These are phyloP conservation scores for Monascus purpureus DNA, from an alignment of 495 filamentous ascomycete species.

Conservation along the genomic window DNA sequence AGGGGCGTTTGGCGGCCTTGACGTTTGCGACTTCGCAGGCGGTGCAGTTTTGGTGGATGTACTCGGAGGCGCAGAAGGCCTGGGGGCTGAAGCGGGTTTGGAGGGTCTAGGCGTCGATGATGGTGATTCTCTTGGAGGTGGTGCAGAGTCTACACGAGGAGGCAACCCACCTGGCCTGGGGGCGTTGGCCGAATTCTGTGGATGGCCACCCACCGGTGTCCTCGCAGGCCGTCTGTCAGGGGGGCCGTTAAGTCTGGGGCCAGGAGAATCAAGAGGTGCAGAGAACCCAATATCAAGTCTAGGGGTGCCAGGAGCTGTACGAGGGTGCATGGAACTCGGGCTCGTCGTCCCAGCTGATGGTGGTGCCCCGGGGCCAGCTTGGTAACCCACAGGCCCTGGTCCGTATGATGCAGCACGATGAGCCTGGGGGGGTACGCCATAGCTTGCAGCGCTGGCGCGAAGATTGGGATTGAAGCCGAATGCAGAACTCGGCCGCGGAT, in stretches of 20 bases:
- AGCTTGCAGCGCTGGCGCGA: constrained; percentile 28
- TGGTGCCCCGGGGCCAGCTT: constrained; percentile 21
- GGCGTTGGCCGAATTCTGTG: constrained; percentile 8
- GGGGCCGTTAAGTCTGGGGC: constrained; percentile 17
- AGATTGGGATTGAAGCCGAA: constrained; percentile 48
- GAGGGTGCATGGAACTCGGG: constrained; percentile 12
- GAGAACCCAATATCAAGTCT: constrained; percentile 40
- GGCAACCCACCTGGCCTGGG: constrained; percentile 18
- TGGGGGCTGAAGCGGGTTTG: constrained; percentile 14
- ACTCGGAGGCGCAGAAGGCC: constrained; percentile 6
- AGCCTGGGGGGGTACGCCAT: constrained; percentile 10
- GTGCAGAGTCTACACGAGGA: constrained; percentile 21
- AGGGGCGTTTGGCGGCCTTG: constrained; percentile 8
- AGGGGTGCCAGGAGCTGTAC: constrained; percentile 21
- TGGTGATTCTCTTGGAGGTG: constrained; percentile 15
- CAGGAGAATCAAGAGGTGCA: constrained; percentile 32
- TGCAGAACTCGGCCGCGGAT: constrained; percentile 46
- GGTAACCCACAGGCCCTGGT: constrained; percentile 24
- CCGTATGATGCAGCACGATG: constrained; percentile 21
- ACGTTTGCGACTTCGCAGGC: constrained; percentile 9
- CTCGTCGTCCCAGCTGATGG: constrained; percentile 16
- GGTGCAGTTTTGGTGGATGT: constrained; percentile 11
- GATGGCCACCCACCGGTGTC: constrained; percentile 18
- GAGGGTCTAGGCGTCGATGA: constrained; percentile 20
- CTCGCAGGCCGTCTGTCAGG: constrained; percentile 22